These are phyloP conservation scores for Tricholomella constricta DNA, from an alignment of 768 basidiomycete genomes.

Conservation along the genomic window DNA sequence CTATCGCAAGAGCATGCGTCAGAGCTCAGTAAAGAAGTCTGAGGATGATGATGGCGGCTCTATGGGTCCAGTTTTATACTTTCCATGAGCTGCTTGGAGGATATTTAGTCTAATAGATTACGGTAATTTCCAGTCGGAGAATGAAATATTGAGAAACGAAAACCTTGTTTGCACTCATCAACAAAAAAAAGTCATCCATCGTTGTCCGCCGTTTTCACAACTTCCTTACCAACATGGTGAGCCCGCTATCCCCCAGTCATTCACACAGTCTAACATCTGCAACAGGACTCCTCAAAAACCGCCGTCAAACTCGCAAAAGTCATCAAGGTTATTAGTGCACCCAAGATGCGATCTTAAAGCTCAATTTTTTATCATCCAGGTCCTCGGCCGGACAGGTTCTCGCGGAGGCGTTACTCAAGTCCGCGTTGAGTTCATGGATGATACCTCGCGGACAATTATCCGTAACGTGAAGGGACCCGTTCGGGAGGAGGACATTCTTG, in stretches of 20 bases:
- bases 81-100: too few species aligned
- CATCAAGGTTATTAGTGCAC: slow-evolving; percentile 69
- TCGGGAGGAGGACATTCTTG: slow-evolving; percentile 93
- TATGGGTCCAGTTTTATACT: too few species aligned
- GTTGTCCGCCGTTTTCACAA: slow-evolving; percentile 7
- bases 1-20: slow-evolving; percentile 12
- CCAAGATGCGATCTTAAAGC: not conserved
- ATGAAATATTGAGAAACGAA: slow-evolving; percentile 6
- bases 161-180: slow-evolving; percentile 25
- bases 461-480: slow-evolving; percentile 99
- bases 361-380: slow-evolving; percentile 46
- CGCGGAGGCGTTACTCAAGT: slow-evolving; percentile 99
- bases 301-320: slow-evolving; percentile 98
- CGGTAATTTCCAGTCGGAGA: slow-evolving; percentile 19
- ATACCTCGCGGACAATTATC: slow-evolving; percentile 92
- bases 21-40: not conserved
- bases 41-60: not conserved
- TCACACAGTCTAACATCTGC: not conserved
- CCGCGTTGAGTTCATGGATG: slow-evolving; percentile 99
- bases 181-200: slow-evolving; percentile 17
- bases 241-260: slow-evolving; percentile 1
- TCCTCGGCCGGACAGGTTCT: slow-evolving; percentile 97
- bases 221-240: slow-evolving; percentile 32
- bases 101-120: not conserved
- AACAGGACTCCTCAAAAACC: slow-evolving; percentile 82